phyloP scores from a whole-genome alignment of 305 asterid species.

The Solanum chacoense region DNA sequence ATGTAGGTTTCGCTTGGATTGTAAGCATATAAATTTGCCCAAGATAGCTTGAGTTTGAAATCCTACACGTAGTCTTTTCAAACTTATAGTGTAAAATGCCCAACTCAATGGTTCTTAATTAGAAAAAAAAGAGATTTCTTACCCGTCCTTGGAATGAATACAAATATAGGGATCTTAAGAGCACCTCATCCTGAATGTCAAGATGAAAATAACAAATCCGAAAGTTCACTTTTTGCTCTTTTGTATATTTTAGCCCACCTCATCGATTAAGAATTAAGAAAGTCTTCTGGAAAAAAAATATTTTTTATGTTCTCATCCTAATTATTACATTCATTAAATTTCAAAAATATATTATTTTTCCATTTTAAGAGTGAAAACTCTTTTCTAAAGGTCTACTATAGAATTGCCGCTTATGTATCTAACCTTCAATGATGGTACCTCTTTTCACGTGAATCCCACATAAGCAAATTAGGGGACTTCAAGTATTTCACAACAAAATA shows the following conservation, averaged over 20 bases:
- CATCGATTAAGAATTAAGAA: not conserved
- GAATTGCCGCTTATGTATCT: not conserved
- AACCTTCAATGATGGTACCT: not conserved
- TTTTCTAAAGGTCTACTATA: not conserved
- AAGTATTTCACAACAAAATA: not conserved
- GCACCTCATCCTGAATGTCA: not conserved
- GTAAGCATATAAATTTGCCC: no score
- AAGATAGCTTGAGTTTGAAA: not conserved
- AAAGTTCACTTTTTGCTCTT: no score
- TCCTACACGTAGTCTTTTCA: not conserved
- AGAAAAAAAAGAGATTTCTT: not conserved
- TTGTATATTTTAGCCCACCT: no score
- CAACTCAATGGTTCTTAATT: not conserved
- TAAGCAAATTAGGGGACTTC: not conserved
- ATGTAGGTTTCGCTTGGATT: no score
- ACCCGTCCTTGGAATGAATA: not conserved
- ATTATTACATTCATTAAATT: not conserved
- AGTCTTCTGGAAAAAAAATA: not conserved
- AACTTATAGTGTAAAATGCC: not conserved
- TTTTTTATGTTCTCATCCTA: not conserved
- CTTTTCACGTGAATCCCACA: not conserved
- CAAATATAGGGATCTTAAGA: not conserved
- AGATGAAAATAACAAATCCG: not conserved
- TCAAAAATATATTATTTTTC: not conserved
- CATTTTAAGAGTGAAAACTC: not conserved